Conservation (phyloP, 106 monocot genomes). For the Dendrobium nobile region DNA sequence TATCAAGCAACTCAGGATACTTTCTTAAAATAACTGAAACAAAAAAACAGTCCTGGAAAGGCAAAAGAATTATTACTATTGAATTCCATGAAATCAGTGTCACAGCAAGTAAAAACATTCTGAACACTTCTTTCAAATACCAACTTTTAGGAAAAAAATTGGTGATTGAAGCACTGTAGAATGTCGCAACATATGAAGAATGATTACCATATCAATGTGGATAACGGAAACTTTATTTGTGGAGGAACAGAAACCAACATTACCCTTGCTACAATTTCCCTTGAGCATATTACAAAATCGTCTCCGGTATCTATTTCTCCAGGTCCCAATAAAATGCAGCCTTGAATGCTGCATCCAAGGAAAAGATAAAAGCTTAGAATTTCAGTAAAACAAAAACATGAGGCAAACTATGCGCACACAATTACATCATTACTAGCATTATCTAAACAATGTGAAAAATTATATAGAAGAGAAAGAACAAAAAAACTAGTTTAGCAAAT, state of each 20-base stretch:
- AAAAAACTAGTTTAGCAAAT: background rate
- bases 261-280: constrained; percentile 13
- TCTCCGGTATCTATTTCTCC: constrained; percentile 82
- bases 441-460: background rate
- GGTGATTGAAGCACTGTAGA: background rate
- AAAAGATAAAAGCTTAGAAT: background rate
- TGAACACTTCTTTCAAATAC: background rate
- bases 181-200: constrained; percentile 9
- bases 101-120: background rate
- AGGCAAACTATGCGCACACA: background rate
- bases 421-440: background rate
- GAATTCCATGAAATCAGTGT: background rate
- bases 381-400: background rate
- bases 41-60: constrained; percentile 88
- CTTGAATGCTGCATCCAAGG: constrained; percentile 55
- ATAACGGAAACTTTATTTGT: constrained; percentile 33
- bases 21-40: constrained; percentile 84
- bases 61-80: background rate
- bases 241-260: constrained; percentile 6
- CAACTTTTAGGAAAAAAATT: background rate
- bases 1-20: constrained; percentile 59
- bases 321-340: constrained; percentile 97
- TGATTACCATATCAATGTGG: constrained; percentile 90
- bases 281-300: constrained; percentile 38
- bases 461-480: background rate